A percentile compares a stretch with the other conserved stretches of the same genome.
These are phyloP conservation scores for Russula griseocarnosa DNA, from an alignment of 768 basidiomycete species.

Conservation along the genomic window DNA sequence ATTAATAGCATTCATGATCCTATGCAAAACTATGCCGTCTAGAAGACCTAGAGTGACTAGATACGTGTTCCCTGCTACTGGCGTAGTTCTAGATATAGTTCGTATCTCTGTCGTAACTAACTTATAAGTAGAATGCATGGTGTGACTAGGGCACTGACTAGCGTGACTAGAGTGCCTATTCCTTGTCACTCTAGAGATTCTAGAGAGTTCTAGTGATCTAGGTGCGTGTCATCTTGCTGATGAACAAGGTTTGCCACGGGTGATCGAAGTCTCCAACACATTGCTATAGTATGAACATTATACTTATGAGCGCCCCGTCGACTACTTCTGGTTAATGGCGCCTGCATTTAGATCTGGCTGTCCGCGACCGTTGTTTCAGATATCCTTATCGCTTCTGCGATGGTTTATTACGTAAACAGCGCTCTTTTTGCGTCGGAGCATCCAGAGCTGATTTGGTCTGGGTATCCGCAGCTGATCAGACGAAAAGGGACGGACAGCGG, in stretches of 20 bases:
- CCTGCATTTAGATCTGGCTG: slow-evolving; percentile 8
- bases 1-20: too few relatives aligned
- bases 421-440: not conserved
- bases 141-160: too few relatives aligned
- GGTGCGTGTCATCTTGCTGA: too few relatives aligned
- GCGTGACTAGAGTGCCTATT: too few relatives aligned
- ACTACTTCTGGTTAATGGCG: not conserved
- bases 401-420: slow-evolving; percentile 9
- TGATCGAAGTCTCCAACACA: not conserved
- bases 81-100: too few relatives aligned
- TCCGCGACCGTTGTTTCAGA: slow-evolving; percentile 2
- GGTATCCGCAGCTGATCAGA: not conserved
- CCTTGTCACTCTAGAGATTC: too few relatives aligned
- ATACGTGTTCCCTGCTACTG: too few relatives aligned
- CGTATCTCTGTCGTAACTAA: too few relatives aligned
- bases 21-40: too few relatives aligned
- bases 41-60: too few relatives aligned
- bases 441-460: not conserved
- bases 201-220: too few relatives aligned
- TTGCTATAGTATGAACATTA: not conserved
- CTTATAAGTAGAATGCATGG: too few relatives aligned
- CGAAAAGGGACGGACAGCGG: not conserved
- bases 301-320: not conserved
- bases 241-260: not conserved
- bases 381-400: slow-evolving; percentile 7